These are phyloP conservation scores for Ashbya aceris DNA, from an alignment of 1,139 yeast species.

Conservation along the genomic window DNA sequence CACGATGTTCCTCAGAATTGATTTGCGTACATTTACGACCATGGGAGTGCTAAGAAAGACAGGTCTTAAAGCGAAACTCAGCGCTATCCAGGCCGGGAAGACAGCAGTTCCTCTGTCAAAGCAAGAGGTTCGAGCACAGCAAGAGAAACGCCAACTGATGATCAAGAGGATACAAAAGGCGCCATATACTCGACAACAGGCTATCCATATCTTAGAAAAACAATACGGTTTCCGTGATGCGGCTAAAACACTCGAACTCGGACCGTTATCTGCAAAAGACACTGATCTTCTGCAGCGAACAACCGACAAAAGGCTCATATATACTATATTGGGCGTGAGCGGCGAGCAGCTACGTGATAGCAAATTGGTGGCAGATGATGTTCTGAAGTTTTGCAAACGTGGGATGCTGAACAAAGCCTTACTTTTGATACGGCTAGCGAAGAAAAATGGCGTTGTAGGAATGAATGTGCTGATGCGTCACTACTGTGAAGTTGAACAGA, in stretches of 20 bases:
- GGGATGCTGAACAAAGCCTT: slow-evolving; percentile 46
- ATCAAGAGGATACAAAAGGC: slow-evolving; percentile 18
- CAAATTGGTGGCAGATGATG: slow-evolving; percentile 44
- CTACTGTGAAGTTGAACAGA: slow-evolving; percentile 34
- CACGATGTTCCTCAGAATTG: no score
- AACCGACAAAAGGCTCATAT: slow-evolving; percentile 38
- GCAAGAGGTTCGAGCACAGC: slow-evolving; percentile 16
- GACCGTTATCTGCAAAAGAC: slow-evolving; percentile 31
- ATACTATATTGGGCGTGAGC: slow-evolving; percentile 48
- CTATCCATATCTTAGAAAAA: slow-evolving; percentile 18
- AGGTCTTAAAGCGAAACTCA: no score
- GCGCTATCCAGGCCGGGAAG: neutral
- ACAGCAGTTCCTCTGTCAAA: slow-evolving; percentile 6
- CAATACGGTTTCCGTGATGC: slow-evolving; percentile 19
- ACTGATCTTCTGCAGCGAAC: slow-evolving; percentile 25
- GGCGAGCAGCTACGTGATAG: slow-evolving; percentile 50
- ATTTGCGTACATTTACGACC: no score
- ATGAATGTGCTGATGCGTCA: slow-evolving; percentile 51
- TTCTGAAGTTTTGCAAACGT: slow-evolving; percentile 39
- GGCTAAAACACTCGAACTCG: slow-evolving; percentile 22
- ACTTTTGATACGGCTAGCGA: slow-evolving; percentile 42
- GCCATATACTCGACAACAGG: slow-evolving; percentile 26
- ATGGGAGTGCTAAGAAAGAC: no score
- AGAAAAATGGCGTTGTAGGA: slow-evolving; percentile 45
- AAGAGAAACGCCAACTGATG: slow-evolving; percentile 12